A percentile compares a stretch with the other conserved stretches of the same genome.
These are phyloP conservation scores for Pezicula rhizophila DNA, from an alignment of 2,329 filamentous ascomycete genomes.

Conservation along the genomic window DNA sequence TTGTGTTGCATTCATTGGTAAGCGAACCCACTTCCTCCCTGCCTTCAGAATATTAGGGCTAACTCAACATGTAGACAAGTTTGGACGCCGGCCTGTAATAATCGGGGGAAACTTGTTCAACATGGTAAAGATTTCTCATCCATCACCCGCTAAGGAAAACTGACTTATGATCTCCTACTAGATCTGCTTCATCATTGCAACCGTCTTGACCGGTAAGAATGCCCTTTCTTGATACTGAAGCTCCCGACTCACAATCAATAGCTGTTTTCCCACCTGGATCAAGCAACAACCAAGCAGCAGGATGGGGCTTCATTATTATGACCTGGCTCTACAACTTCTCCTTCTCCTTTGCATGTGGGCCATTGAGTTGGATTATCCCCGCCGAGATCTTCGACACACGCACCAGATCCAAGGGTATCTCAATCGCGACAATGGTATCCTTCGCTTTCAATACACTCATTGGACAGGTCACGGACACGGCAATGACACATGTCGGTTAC, in stretches of 20 bases:
- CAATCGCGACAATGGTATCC: constrained; percentile 65
- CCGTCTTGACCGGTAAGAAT: constrained; percentile 36
- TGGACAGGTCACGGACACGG: constrained; percentile 58
- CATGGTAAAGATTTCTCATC: constrained; percentile 41
- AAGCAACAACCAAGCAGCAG: constrained; percentile 45
- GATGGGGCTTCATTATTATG: constrained; percentile 69
- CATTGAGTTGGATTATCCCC: constrained; percentile 56
- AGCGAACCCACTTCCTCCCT: too few species aligned
- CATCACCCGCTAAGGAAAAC: background rate
- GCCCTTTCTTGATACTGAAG: background rate
- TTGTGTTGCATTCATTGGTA: constrained; percentile 55
- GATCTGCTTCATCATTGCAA: constrained; percentile 58
- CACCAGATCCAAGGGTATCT: constrained; percentile 68
- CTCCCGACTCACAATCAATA: constrained; percentile 10
- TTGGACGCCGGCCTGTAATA: constrained; percentile 70
- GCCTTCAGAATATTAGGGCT: too few species aligned
- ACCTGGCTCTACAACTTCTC: constrained; percentile 80
- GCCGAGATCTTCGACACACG: constrained; percentile 75
- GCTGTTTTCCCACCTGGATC: constrained; percentile 52
- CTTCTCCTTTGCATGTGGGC: constrained; percentile 66
- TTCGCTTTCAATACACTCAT: constrained; percentile 77
- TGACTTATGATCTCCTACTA: constrained; percentile 24
- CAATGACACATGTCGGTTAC: constrained; percentile 40
- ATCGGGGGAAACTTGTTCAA: constrained; percentile 61
- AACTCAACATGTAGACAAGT: constrained; percentile 34